Evolutionary conservation across 129 eudicot genomes (phyloP).

Genomic region (Erigeron canadensis): DNA sequence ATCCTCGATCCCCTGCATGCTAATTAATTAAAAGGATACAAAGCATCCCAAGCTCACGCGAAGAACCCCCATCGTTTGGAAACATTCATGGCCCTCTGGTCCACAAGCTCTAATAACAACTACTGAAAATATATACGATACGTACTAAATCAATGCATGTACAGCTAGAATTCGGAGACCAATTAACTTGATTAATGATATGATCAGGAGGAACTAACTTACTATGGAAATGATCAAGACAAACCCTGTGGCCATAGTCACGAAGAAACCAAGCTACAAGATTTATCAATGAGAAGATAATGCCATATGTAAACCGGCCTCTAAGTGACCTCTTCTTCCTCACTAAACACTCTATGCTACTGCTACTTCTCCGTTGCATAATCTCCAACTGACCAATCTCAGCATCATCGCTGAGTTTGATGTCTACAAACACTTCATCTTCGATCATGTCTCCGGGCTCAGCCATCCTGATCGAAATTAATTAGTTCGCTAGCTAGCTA

Average conservation of each 20-base stretch:
- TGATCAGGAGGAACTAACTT: slow-evolving; percentile 42
- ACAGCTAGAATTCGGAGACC: no score
- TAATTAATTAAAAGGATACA: slow-evolving; percentile 60
- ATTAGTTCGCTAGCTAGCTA: slow-evolving; percentile 16
- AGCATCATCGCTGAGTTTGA: slow-evolving; percentile 36
- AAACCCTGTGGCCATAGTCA: slow-evolving; percentile 67
- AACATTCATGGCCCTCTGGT: slow-evolving; percentile 54
- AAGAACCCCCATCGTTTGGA: slow-evolving; percentile 88
- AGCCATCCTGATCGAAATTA: no score
- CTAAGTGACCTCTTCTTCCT: slow-evolving; percentile 51
- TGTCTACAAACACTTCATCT: slow-evolving; percentile 34
- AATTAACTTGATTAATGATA: no score
- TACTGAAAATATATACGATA: no score
- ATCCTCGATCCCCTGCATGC: no score
- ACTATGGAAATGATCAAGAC: slow-evolving; percentile 65
- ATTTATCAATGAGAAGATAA: slow-evolving; percentile 65
- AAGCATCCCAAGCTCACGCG: slow-evolving; percentile 95
- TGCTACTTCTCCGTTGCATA: slow-evolving; percentile 50
- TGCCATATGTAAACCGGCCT: slow-evolving; percentile 86
- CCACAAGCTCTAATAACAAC: slow-evolving; percentile 74
- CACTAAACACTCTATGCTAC: slow-evolving; percentile 34
- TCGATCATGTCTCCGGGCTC: slow-evolving; percentile 33
- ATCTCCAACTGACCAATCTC: slow-evolving; percentile 47
- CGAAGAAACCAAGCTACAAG: slow-evolving; percentile 87
- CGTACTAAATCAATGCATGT: no score